Conservation (phyloP, 331 rosid genomes). For the Ulmus americana region DNA sequence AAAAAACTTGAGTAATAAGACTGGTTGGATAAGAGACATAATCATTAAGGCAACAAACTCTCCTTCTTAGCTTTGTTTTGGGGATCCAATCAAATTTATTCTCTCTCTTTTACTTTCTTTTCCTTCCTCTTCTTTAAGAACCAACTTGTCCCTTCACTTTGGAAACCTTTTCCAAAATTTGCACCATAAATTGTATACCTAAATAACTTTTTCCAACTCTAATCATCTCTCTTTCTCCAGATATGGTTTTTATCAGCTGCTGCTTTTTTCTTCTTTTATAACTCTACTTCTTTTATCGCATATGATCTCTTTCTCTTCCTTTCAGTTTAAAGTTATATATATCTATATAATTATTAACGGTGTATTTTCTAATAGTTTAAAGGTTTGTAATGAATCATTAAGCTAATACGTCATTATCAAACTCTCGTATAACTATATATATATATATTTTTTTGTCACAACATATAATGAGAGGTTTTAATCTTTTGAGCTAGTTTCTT, state of each 20-base stretch:
- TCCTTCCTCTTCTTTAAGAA: conserved; percentile 33
- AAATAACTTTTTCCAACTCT: conserved; percentile 50
- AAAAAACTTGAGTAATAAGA: conserved; percentile 27
- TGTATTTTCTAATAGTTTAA: too few species aligned
- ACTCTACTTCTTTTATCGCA: conserved; percentile 19
- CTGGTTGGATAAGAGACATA: conserved; percentile 25
- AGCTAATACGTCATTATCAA: too few species aligned
- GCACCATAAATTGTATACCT: conserved; percentile 32
- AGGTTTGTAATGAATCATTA: too few species aligned
- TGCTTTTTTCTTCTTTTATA: conserved; percentile 21
- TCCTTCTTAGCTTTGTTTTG: conserved; percentile 33
- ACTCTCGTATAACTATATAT: too few species aligned
- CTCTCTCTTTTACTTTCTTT: conserved; percentile 27
- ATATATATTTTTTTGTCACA: too few species aligned
- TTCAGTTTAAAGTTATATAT: conserved; percentile 25
- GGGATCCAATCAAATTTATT: conserved; percentile 29
- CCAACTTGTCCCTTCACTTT: conserved; percentile 41
- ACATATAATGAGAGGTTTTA: too few species aligned
- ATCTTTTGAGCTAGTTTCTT: too few species aligned
- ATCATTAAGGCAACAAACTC: conserved; percentile 29
- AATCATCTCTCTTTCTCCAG: conserved; percentile 42
- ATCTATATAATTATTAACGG: neutral
- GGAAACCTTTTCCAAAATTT: conserved; percentile 39
- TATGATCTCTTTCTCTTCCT: conserved; percentile 18
- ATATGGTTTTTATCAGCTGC: conserved; percentile 29